Percentiles rank a stretch among this genome's conserved stretches.
These are phyloP conservation scores for Ascodesmis nigricans DNA, from an alignment of 495 filamentous ascomycete species.

Conservation along the genomic window DNA sequence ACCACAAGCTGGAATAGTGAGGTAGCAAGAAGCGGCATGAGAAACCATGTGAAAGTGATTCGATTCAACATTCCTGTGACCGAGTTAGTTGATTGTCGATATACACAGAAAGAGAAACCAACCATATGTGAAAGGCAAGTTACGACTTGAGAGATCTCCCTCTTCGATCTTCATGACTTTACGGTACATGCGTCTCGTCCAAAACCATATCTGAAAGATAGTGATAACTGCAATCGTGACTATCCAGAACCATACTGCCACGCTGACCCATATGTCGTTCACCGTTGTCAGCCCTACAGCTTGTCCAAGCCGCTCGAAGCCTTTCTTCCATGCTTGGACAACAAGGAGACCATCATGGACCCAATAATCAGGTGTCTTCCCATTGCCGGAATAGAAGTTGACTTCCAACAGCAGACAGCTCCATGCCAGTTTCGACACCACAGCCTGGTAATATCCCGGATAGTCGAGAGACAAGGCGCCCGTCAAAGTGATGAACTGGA, in stretches of 20 bases:
- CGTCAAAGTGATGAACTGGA: conserved; percentile 78
- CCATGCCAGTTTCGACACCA: conserved; percentile 70
- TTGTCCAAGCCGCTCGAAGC: conserved; percentile 56
- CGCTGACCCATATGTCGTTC: conserved; percentile 78
- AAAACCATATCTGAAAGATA: conserved; percentile 58
- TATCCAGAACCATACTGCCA: conserved; percentile 64
- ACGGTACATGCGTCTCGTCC: conserved; percentile 49
- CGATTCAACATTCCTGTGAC: conserved; percentile 35
- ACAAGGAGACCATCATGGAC: conserved; percentile 58
- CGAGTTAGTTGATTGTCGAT: neutral
- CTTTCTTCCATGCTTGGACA: conserved; percentile 41
- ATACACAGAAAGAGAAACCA: conserved; percentile 25
- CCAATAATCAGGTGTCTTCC: conserved; percentile 30
- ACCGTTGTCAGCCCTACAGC: conserved; percentile 56
- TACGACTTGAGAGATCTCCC: conserved; percentile 73
- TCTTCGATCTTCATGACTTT: conserved; percentile 46
- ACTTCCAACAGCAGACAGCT: conserved; percentile 80
- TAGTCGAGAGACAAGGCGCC: conserved; percentile 71
- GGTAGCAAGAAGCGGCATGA: conserved; percentile 63
- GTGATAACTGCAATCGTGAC: conserved; percentile 46
- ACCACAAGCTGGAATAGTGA: conserved; percentile 85
- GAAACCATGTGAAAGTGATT: conserved; percentile 75
- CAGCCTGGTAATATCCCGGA: conserved; percentile 85
- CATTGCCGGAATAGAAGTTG: conserved; percentile 47
- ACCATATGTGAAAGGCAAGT: conserved; percentile 76